A percentile compares a stretch with the other conserved stretches of the same genome.
Conservation (phyloP, 495 filamentous ascomycete species). For the Penicillium waksmanii region DNA sequence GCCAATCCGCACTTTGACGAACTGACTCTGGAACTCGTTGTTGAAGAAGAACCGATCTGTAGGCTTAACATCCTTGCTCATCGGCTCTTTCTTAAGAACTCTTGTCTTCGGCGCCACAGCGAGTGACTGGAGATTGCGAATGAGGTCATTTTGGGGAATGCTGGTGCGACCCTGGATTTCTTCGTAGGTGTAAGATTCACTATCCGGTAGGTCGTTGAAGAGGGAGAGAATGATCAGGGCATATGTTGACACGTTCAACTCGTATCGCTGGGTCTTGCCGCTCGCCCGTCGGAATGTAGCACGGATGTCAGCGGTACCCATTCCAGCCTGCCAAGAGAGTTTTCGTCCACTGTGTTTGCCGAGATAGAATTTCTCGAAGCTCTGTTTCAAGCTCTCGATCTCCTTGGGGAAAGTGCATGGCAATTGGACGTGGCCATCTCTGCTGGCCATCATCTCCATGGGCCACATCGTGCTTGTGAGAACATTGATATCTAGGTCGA, state of each 20-base stretch:
- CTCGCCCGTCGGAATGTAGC: conserved; percentile 76
- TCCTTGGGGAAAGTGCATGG: conserved; percentile 72
- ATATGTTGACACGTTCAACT: conserved; percentile 91
- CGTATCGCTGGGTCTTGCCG: conserved; percentile 75
- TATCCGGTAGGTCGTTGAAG: conserved; percentile 78
- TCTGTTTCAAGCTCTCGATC: conserved; percentile 76
- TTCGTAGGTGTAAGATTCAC: conserved; percentile 72
- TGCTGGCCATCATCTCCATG: conserved; percentile 76
- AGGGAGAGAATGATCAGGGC: conserved; percentile 87
- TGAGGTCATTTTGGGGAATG: conserved; percentile 78
- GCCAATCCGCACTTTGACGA: conserved; percentile 84
- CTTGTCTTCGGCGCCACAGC: conserved; percentile 84
- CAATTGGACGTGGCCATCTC: conserved; percentile 54
- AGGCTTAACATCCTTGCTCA: conserved; percentile 77
- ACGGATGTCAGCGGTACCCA: conserved; percentile 86
- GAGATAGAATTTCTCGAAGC: conserved; percentile 89
- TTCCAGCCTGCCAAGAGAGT: conserved; percentile 80
- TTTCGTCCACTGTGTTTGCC: conserved; percentile 83
- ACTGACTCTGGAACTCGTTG: conserved; percentile 76
- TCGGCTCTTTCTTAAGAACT: conserved; percentile 80
- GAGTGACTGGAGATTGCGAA: conserved; percentile 81
- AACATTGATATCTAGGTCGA: conserved; percentile 81
- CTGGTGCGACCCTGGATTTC: conserved; percentile 83
- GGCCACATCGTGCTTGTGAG: conserved; percentile 96
- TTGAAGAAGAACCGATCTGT: conserved; percentile 88